phyloP scores from a whole-genome alignment of 106 monocot species.

The Xerophyta viscosa region DNA sequence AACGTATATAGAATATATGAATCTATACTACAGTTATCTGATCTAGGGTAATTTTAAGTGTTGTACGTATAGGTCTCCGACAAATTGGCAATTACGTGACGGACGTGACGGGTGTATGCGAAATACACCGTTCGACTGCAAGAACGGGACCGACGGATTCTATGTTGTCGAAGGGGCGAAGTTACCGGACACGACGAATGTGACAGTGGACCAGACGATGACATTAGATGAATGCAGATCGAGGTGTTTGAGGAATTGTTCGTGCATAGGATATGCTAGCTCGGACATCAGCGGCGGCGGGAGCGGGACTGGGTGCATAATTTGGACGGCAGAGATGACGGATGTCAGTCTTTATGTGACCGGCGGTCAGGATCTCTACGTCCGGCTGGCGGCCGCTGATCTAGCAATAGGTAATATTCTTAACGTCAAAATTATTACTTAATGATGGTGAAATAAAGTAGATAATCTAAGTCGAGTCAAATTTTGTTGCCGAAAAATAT shows the following conservation, averaged over 20 bases:
- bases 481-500: too few species aligned
- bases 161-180: neutral
- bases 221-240: conserved; percentile 29
- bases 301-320: neutral
- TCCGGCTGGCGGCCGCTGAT: neutral
- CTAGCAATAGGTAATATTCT: neutral
- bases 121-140: conserved; percentile 24
- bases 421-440: too few species aligned
- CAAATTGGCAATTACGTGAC: conserved; percentile 12
- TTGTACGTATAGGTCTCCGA: conserved; percentile 8
- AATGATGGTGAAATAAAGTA: too few species aligned
- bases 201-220: conserved; percentile 20
- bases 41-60: too few species aligned
- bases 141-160: conserved; percentile 34
- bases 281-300: neutral
- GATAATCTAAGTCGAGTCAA: too few species aligned
- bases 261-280: neutral
- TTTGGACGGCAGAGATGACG: neutral
- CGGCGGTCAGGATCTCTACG: neutral
- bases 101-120: conserved; percentile 18
- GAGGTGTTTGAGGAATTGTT: conserved; percentile 28
- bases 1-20: too few species aligned
- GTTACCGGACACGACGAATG: conserved; percentile 9
- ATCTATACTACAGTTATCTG: too few species aligned
- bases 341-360: neutral